Percentiles rank a stretch among this genome's conserved stretches.
These are phyloP conservation scores for Babjeviella inositovora DNA, from an alignment of 805 yeast genomes.

Conservation along the genomic window DNA sequence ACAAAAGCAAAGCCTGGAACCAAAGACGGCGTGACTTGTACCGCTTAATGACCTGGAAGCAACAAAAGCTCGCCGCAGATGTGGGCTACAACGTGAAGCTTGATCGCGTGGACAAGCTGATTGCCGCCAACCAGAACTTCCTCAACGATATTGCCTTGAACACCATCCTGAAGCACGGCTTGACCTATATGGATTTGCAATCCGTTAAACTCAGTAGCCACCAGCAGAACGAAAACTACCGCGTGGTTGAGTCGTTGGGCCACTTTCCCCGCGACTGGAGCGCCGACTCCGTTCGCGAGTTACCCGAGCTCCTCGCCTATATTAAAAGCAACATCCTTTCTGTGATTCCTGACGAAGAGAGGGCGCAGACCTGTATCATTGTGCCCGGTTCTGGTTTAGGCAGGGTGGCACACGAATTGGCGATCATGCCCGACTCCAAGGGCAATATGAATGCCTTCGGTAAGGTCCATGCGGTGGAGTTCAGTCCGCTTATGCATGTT, in stretches of 20 bases:
- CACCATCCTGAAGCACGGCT: conserved; percentile 15
- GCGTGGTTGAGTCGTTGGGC: conserved; percentile 55
- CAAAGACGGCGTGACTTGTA: conserved; percentile 23
- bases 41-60: conserved; percentile 33
- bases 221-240: conserved; percentile 11
- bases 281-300: conserved; percentile 24
- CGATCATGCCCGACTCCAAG: conserved; percentile 10
- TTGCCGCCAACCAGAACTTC: conserved; percentile 28
- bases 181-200: conserved; percentile 26
- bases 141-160: conserved; percentile 24
- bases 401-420: conserved; percentile 51
- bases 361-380: conserved; percentile 30
- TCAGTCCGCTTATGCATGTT: conserved; percentile 59
- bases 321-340: conserved; percentile 22
- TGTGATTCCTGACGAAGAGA: conserved; percentile 11
- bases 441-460: conserved; percentile 16
- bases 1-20: conserved; percentile 22
- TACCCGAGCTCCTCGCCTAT: conserved; percentile 36
- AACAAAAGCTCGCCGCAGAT: conserved; percentile 33
- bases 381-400: conserved; percentile 90
- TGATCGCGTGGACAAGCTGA: conserved; percentile 25
- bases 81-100: conserved; percentile 41
- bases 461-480: conserved; percentile 60
- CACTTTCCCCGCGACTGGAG: conserved; percentile 78
- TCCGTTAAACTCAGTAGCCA: conserved; percentile 14